Conservation (phyloP, 2,329 filamentous ascomycete genomes). For the Verticillium longisporum region DNA sequence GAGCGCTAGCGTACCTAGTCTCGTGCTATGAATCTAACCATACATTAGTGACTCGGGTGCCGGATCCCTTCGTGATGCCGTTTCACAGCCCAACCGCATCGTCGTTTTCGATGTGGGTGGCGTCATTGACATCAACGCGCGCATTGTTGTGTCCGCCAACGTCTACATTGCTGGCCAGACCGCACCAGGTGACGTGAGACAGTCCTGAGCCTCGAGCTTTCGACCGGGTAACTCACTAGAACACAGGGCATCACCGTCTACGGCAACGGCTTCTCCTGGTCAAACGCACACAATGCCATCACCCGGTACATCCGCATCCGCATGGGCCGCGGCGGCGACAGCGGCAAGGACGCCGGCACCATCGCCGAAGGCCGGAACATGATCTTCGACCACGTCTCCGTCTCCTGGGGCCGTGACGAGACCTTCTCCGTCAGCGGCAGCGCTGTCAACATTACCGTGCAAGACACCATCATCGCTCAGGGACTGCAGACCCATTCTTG, state of each 20-base stretch:
- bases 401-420: conserved; percentile 49
- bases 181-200: conserved; percentile 36
- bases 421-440: conserved; percentile 44
- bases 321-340: conserved; percentile 42
- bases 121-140: conserved; percentile 37
- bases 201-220: background rate
- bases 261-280: conserved; percentile 46
- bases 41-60: conserved; percentile 31
- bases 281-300: conserved; percentile 44
- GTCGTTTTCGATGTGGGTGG: conserved; percentile 43
- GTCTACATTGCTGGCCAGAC: conserved; percentile 44
- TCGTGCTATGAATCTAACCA: background rate
- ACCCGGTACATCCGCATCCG: conserved; percentile 49
- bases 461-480: conserved; percentile 46
- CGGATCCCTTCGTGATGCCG: conserved; percentile 43
- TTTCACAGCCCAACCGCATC: conserved; percentile 38
- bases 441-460: conserved; percentile 40
- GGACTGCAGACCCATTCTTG: conserved; percentile 47
- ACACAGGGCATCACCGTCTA: conserved; percentile 39
- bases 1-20: background rate
- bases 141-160: conserved; percentile 38
- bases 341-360: conserved; percentile 45
- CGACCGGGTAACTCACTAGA: background rate
- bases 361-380: conserved; percentile 46
- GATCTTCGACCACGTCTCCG: conserved; percentile 49